Evolutionary conservation across 2,329 filamentous ascomycete species (phyloP).

Genomic region (Aureobasidium leucospermi): DNA sequence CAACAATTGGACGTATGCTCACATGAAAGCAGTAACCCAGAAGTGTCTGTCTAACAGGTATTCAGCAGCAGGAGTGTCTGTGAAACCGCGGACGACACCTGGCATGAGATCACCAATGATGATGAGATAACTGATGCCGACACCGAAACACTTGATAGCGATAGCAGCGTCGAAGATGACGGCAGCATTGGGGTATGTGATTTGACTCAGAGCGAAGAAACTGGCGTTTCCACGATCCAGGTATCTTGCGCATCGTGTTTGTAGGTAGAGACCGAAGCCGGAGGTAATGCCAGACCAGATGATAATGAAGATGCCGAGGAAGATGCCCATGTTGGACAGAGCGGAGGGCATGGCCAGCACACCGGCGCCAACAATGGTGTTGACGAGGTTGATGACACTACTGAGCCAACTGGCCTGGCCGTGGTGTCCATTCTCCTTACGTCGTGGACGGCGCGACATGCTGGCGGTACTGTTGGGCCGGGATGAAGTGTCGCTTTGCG

Average conservation of each 20-base stretch:
- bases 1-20: conserved; percentile 23
- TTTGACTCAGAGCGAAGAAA: conserved; percentile 93
- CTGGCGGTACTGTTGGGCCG: conserved; percentile 36
- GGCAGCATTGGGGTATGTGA: conserved; percentile 93
- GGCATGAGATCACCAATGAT: conserved; percentile 99
- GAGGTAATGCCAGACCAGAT: conserved; percentile 85
- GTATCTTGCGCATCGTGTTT: conserved; percentile 87
- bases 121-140: conserved; percentile 94
- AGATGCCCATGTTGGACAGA: conserved; percentile 90
- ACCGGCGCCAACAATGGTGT: conserved; percentile 93
- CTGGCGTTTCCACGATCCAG: conserved; percentile 81
- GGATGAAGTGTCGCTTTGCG: conserved; percentile 28
- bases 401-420: conserved; percentile 84
- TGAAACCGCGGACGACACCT: conserved; percentile 79
- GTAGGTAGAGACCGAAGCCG: conserved; percentile 89
- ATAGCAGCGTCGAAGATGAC: conserved; percentile 95
- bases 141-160: conserved; percentile 95
- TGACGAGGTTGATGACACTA: conserved; percentile 90
- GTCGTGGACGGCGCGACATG: conserved; percentile 43
- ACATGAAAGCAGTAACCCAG: conserved; percentile 98
- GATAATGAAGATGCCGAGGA: conserved; percentile 75
- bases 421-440: conserved; percentile 59
- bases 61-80: conserved; percentile 49
- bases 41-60: conserved; percentile 88
- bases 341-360: conserved; percentile 94